A percentile compares a stretch with the other conserved stretches of the same genome.
phyloP scores from a whole-genome alignment of 2,329 filamentous ascomycete genomes.

The Alternaria longipes region DNA sequence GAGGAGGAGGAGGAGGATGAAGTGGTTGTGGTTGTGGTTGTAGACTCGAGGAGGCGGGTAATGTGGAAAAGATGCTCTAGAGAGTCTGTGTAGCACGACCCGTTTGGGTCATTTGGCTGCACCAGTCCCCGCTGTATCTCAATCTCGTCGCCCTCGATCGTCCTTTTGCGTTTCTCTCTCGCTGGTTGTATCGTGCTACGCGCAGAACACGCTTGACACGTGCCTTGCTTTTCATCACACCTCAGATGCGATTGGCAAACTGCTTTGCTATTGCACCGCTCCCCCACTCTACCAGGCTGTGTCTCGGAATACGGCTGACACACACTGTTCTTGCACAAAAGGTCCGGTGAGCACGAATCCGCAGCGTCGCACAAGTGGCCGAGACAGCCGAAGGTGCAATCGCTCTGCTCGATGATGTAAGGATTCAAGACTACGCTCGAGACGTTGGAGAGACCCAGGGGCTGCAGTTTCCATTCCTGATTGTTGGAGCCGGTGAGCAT shows the following conservation, averaged over 20 bases:
- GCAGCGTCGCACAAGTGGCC: slow-evolving; percentile 42
- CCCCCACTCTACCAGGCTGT: slow-evolving; percentile 40
- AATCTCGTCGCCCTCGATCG: slow-evolving; percentile 8
- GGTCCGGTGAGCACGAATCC: slow-evolving; percentile 38
- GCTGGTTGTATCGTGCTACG: slow-evolving; percentile 26
- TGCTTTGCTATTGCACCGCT: slow-evolving; percentile 39
- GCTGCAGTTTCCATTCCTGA: slow-evolving; percentile 7
- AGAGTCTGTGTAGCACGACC: slow-evolving; percentile 31
- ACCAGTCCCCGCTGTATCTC: background rate
- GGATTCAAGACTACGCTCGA: slow-evolving; percentile 40
- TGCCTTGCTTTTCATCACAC: slow-evolving; percentile 25
- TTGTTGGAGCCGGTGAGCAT: slow-evolving; percentile 6
- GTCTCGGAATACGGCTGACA: slow-evolving; percentile 29
- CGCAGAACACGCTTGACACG: slow-evolving; percentile 31
- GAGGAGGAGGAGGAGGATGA: slow-evolving; percentile 1
- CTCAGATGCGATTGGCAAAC: slow-evolving; percentile 39
- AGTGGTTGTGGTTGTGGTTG: too few species aligned
- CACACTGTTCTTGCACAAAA: slow-evolving; percentile 46
- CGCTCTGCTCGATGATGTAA: slow-evolving; percentile 38
- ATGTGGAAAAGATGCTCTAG: slow-evolving; percentile 18
- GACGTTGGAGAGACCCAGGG: slow-evolving; percentile 25
- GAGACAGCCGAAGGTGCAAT: slow-evolving; percentile 44
- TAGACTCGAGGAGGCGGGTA: too few species aligned
- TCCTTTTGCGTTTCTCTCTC: background rate
- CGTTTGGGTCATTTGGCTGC: slow-evolving; percentile 20